phyloP scores from a whole-genome alignment of 2,329 filamentous ascomycete species.

The Pseudopithomyces maydicus region DNA sequence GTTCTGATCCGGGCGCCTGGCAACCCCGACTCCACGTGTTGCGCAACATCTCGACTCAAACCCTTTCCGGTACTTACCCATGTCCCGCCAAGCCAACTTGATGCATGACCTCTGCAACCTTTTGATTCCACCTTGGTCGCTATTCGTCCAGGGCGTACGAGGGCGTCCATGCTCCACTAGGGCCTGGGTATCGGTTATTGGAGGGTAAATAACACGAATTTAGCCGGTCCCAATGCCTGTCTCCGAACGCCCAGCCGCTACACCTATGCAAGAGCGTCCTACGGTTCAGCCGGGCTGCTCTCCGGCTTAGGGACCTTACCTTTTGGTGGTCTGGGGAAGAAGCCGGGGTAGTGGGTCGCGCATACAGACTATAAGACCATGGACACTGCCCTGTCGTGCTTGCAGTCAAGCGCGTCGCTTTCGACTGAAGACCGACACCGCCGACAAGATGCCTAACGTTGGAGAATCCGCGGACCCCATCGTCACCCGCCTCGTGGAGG shows the following conservation, averaged over 20 bases:
- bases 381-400: slow-evolving; percentile 12
- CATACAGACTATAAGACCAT: slow-evolving; percentile 28
- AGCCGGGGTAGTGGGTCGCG: slow-evolving; percentile 22
- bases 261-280: slow-evolving; percentile 21
- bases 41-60: slow-evolving; percentile 1
- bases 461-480: slow-evolving; percentile 42
- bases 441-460: slow-evolving; percentile 31
- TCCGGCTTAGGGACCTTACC: slow-evolving; percentile 26
- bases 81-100: slow-evolving; percentile 1
- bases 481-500: slow-evolving; percentile 49
- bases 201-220: slow-evolving; percentile 15
- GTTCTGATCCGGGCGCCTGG: neutral
- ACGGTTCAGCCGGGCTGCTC: slow-evolving; percentile 32
- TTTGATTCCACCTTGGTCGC: neutral
- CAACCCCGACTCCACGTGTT: slow-evolving; percentile 8
- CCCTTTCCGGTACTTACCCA: slow-evolving; percentile 1
- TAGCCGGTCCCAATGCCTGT: slow-evolving; percentile 11
- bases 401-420: slow-evolving; percentile 16
- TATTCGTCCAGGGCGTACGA: neutral
- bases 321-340: slow-evolving; percentile 28
- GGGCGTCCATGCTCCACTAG: neutral
- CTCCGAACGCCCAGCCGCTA: slow-evolving; percentile 28
- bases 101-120: neutral
- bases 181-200: slow-evolving; percentile 7
- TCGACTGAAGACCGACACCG: slow-evolving; percentile 8